Percentiles rank a stretch among this genome's conserved stretches.
These are phyloP conservation scores for Phytopythium delawarense DNA, from an alignment of 352 stramenopile species.

Conservation along the genomic window DNA sequence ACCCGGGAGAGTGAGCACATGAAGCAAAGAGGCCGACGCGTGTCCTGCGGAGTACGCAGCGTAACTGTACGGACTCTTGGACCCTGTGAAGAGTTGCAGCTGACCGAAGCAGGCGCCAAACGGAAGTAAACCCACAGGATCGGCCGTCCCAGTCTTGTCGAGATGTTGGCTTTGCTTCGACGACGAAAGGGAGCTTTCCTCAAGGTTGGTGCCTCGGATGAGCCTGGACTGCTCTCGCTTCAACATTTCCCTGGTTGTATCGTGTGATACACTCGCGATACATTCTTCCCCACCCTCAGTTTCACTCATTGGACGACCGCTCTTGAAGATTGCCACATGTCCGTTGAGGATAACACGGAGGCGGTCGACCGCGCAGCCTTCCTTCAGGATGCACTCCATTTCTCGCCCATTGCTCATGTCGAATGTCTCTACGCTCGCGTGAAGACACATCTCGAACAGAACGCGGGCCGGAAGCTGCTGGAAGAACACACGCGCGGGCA, in stretches of 20 bases:
- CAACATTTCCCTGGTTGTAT: conserved; percentile 13
- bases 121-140: conserved; percentile 35
- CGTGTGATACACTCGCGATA: conserved; percentile 4
- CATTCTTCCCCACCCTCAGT: neutral
- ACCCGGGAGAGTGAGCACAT: conserved; percentile 29
- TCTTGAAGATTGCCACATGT: conserved; percentile 41
- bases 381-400: conserved; percentile 30
- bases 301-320: neutral
- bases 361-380: conserved; percentile 21
- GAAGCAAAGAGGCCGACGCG: conserved; percentile 2
- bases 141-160: conserved; percentile 7
- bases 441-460: conserved; percentile 25
- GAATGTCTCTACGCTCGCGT: conserved; percentile 29
- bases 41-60: conserved; percentile 18
- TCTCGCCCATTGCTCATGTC: conserved; percentile 16
- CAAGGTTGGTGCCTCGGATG: conserved; percentile 11
- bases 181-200: neutral
- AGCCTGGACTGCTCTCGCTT: conserved; percentile 29
- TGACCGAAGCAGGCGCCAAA: conserved; percentile 35
- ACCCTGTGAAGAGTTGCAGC: conserved; percentile 30
- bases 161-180: neutral
- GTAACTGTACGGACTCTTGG: conserved; percentile 37
- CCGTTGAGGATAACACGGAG: conserved; percentile 41
- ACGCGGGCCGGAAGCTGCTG: conserved; percentile 23
- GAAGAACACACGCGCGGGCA: conserved; percentile 36